Evolutionary conservation across 768 basidiomycete genomes (phyloP).

Genomic region (Phlegmacium glaucopus): DNA sequence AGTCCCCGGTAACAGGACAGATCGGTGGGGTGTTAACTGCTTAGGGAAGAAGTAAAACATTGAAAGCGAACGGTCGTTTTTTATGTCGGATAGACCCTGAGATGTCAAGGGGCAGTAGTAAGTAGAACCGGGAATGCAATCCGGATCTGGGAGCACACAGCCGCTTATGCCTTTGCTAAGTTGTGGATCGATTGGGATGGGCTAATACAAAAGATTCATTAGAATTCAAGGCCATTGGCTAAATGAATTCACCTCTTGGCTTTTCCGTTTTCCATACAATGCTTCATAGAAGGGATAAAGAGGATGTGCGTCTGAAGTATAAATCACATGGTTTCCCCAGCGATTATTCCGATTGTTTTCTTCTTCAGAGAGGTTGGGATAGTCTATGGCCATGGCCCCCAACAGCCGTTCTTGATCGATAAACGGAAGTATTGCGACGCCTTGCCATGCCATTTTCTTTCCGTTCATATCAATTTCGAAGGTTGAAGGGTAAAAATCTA

Average conservation of each 20-base stretch:
- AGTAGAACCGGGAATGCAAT: slow-evolving; percentile 89
- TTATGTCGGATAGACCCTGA: slow-evolving; percentile 70
- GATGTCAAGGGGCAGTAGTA: slow-evolving; percentile 71
- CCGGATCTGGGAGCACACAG: slow-evolving; percentile 75
- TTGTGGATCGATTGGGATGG: slow-evolving; percentile 63
- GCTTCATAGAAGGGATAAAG: slow-evolving; percentile 86
- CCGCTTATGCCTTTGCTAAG: slow-evolving; percentile 81
- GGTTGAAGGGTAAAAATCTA: slow-evolving; percentile 90
- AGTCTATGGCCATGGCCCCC: slow-evolving; percentile 72
- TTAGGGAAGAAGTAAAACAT: slow-evolving; percentile 87
- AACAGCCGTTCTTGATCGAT: slow-evolving; percentile 85
- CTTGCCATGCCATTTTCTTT: slow-evolving; percentile 99
- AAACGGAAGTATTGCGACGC: slow-evolving; percentile 94
- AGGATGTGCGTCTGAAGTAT: slow-evolving; percentile 79
- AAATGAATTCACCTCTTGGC: slow-evolving; percentile 55
- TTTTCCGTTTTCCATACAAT: slow-evolving; percentile 88
- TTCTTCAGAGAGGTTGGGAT: slow-evolving; percentile 70
- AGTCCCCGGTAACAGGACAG: slow-evolving; percentile 74
- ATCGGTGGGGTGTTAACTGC: slow-evolving; percentile 82
- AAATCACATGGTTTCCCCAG: slow-evolving; percentile 81
- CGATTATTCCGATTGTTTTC: slow-evolving; percentile 82
- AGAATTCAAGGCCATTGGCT: neutral
- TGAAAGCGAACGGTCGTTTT: slow-evolving; percentile 83
- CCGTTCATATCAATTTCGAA: slow-evolving; percentile 99
- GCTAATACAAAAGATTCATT: slow-evolving; percentile 41